phyloP scores from a whole-genome alignment of 2,329 filamentous ascomycete species.

The Boeremia exigua region DNA sequence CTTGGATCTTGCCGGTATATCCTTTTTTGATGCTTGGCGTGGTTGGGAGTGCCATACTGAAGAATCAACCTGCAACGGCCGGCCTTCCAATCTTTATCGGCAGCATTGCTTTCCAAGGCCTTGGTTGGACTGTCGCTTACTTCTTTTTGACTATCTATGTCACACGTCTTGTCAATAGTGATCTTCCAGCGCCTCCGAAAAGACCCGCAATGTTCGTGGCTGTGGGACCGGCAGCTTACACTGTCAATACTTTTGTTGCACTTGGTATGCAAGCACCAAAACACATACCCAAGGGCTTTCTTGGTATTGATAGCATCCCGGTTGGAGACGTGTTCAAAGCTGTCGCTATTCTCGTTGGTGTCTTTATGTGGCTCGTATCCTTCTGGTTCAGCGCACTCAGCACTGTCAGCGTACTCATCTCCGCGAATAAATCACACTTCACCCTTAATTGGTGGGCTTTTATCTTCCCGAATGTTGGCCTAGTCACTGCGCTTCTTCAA shows the following conservation, averaged over 20 bases:
- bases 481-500: slow-evolving; percentile 61
- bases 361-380: slow-evolving; percentile 57
- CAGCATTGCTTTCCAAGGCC: slow-evolving; percentile 70
- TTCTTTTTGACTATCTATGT: slow-evolving; percentile 73
- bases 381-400: slow-evolving; percentile 59
- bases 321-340: slow-evolving; percentile 49
- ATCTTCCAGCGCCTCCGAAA: slow-evolving; percentile 53
- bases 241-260: slow-evolving; percentile 39
- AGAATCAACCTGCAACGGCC: slow-evolving; percentile 39
- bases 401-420: slow-evolving; percentile 45
- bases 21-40: slow-evolving; percentile 48
- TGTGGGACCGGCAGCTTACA: slow-evolving; percentile 49
- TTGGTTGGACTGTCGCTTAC: slow-evolving; percentile 69
- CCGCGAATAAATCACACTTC: slow-evolving; percentile 48
- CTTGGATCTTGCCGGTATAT: slow-evolving; percentile 46
- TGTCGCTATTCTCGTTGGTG: slow-evolving; percentile 50
- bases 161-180: slow-evolving; percentile 71
- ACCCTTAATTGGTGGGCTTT: slow-evolving; percentile 60
- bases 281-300: slow-evolving; percentile 42
- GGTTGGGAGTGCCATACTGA: slow-evolving; percentile 43
- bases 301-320: slow-evolving; percentile 40
- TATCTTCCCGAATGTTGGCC: slow-evolving; percentile 68
- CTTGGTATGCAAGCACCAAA: slow-evolving; percentile 52
- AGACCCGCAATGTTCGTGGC: slow-evolving; percentile 59
- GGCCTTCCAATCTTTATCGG: slow-evolving; percentile 52